Evolutionary conservation across 768 basidiomycete genomes (phyloP).

Genomic region (Tricholomella constricta): DNA sequence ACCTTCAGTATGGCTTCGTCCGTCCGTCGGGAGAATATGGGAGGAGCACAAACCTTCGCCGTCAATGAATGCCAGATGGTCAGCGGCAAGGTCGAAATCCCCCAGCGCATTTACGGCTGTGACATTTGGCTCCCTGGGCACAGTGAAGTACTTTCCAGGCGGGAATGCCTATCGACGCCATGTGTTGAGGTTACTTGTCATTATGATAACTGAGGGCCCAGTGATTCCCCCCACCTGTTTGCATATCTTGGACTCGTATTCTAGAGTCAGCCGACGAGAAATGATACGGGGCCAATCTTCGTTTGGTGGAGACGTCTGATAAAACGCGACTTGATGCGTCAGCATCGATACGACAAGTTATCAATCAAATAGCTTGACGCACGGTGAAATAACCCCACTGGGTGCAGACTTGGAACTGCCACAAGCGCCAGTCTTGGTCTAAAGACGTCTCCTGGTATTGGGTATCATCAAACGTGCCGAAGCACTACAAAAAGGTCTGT

Average conservation of each 20-base stretch:
- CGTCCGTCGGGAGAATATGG: not conserved
- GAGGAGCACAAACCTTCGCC: conserved; percentile 59
- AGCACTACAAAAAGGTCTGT: conserved; percentile 66
- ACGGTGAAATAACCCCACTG: conserved; percentile 96
- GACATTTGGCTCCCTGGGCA: conserved; percentile 77
- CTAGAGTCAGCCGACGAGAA: conserved; percentile 72
- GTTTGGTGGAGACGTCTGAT: conserved; percentile 74
- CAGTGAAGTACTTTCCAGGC: conserved; percentile 71
- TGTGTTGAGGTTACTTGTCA: no score
- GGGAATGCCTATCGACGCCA: conserved; percentile 59
- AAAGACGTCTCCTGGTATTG: conserved; percentile 64
- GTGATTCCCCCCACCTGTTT: conserved; percentile 44
- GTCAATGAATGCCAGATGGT: conserved; percentile 86
- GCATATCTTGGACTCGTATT: conserved; percentile 73
- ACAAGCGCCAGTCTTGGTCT: conserved; percentile 79
- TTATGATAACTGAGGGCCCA: no score
- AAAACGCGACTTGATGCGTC: no score
- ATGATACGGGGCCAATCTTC: conserved; percentile 72
- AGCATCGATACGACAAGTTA: no score
- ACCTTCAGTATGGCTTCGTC: not conserved
- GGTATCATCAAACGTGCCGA: conserved; percentile 76
- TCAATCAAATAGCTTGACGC: no score
- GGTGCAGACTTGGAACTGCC: conserved; percentile 92
- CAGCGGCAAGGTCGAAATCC: conserved; percentile 79
- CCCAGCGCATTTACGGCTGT: conserved; percentile 82